These are phyloP conservation scores for Rhizopogon vulgaris DNA, from an alignment of 768 basidiomycete species.

Conservation along the genomic window DNA sequence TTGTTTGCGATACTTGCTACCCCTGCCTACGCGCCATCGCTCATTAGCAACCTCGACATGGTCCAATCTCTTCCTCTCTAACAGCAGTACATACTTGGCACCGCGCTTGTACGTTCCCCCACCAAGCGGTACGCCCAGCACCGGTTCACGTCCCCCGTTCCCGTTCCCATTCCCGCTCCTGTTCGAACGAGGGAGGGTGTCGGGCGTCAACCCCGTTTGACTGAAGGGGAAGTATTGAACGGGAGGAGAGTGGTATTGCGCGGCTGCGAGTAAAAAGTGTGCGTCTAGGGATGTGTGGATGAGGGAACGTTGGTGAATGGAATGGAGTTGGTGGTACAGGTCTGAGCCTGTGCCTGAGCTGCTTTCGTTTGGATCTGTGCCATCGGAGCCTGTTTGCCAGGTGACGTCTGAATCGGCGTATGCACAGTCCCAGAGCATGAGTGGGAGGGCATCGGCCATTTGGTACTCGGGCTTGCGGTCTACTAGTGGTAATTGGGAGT, in stretches of 20 bases:
- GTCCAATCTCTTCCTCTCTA: constrained; percentile 63
- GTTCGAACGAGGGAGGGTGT: constrained; percentile 2
- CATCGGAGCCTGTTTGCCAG: constrained; percentile 61
- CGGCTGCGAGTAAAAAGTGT: constrained; percentile 56
- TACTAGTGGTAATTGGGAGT: constrained; percentile 39
- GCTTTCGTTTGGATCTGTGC: constrained; percentile 11
- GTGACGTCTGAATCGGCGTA: constrained; percentile 60
- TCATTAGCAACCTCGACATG: constrained; percentile 70
- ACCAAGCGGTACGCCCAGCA: constrained; percentile 56
- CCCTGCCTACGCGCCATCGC: constrained; percentile 70
- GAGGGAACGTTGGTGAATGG: constrained; percentile 52
- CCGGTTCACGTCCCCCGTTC: not conserved
- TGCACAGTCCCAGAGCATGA: constrained; percentile 87
- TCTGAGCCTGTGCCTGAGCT: constrained; percentile 24
- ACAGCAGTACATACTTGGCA: constrained; percentile 59
- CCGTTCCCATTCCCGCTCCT: not conserved
- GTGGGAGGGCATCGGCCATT: constrained; percentile 89
- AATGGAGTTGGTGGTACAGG: constrained; percentile 47
- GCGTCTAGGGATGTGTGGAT: constrained; percentile 58
- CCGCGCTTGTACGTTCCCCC: constrained; percentile 61
- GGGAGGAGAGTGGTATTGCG: constrained; percentile 54
- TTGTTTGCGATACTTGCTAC: constrained; percentile 25
- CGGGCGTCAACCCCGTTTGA: constrained; percentile 14
- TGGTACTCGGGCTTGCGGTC: constrained; percentile 81
- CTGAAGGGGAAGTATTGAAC: constrained; percentile 31